Evolutionary conservation across 176 grass and related monocot genomes (phyloP).

Genomic region (Aegilops tauschii): DNA sequence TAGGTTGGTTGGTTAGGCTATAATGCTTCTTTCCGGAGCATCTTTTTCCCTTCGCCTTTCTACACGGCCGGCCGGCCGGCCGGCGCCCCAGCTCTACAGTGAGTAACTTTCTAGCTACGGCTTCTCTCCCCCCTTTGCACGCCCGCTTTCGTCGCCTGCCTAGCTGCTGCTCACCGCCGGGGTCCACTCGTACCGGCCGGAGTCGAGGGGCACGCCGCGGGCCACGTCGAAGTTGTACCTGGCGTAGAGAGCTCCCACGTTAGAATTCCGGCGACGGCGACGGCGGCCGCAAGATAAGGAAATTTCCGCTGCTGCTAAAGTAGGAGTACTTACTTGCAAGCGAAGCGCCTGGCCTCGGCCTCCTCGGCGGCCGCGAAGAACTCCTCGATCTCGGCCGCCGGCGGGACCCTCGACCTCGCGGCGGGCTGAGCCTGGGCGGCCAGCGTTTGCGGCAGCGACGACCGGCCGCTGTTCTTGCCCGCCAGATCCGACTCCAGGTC

Average conservation of each 20-base stretch:
- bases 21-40: slow-evolving; percentile 43
- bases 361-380: slow-evolving; percentile 75
- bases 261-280: neutral
- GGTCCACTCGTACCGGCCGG: slow-evolving; percentile 74
- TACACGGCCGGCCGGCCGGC: slow-evolving; percentile 17
- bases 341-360: slow-evolving; percentile 56
- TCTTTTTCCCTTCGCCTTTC: slow-evolving; percentile 30
- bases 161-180: slow-evolving; percentile 42
- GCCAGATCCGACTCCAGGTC: slow-evolving; percentile 64
- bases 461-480: neutral
- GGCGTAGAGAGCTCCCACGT: neutral
- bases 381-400: slow-evolving; percentile 57
- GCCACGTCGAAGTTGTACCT: slow-evolving; percentile 90
- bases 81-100: neutral
- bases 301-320: too few relatives aligned
- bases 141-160: neutral
- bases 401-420: slow-evolving; percentile 22
- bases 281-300: too few relatives aligned
- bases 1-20: slow-evolving; percentile 48
- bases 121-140: slow-evolving; percentile 25
- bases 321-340: slow-evolving; percentile 60
- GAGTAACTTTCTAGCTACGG: slow-evolving; percentile 17
- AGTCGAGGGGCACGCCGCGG: slow-evolving; percentile 55
- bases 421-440: neutral
- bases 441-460: neutral